Conservation (phyloP, 441 rosid genomes). For the Pelargonium exstipulatum region DNA sequence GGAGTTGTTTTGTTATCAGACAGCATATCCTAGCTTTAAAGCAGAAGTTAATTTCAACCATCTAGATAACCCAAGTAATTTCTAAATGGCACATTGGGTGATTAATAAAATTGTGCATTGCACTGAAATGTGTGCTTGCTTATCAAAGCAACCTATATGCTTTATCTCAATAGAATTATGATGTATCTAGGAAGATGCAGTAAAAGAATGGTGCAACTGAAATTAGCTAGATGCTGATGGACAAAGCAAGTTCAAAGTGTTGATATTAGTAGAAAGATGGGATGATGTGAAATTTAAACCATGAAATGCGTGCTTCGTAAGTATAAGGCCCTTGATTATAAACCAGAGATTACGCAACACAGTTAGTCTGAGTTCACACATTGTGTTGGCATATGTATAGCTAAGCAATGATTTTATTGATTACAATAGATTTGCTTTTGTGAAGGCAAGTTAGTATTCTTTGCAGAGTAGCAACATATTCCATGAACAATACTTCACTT, state of each 20-base stretch:
- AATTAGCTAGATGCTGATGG: slow-evolving; percentile 20
- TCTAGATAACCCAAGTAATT: too few relatives aligned
- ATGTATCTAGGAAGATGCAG: slow-evolving; percentile 27
- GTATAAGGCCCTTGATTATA: slow-evolving; percentile 27
- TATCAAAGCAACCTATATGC: slow-evolving; percentile 33
- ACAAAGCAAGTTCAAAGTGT: slow-evolving; percentile 27
- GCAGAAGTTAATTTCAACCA: too few relatives aligned
- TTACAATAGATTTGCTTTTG: slow-evolving; percentile 7
- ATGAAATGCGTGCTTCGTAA: slow-evolving; percentile 25
- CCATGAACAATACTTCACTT: background rate
- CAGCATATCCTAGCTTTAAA: too few relatives aligned
- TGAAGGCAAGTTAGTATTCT: slow-evolving; percentile 3
- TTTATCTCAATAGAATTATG: slow-evolving; percentile 29
- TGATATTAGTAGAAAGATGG: slow-evolving; percentile 20
- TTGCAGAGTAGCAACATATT: slow-evolving; percentile 16
- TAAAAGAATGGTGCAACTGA: slow-evolving; percentile 26
- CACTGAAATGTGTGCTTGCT: slow-evolving; percentile 32
- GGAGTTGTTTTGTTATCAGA: too few relatives aligned
- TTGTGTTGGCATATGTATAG: slow-evolving; percentile 18
- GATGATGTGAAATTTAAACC: slow-evolving; percentile 32
- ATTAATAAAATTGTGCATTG: slow-evolving; percentile 17
- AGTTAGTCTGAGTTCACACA: slow-evolving; percentile 23
- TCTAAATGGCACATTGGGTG: background rate
- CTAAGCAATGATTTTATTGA: slow-evolving; percentile 23
- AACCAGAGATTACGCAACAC: slow-evolving; percentile 24